Evolutionary conservation across 768 basidiomycete species (phyloP), one percentile per base, ranked within the genome.

Genomic region (Lentinula sp.): DNA sequence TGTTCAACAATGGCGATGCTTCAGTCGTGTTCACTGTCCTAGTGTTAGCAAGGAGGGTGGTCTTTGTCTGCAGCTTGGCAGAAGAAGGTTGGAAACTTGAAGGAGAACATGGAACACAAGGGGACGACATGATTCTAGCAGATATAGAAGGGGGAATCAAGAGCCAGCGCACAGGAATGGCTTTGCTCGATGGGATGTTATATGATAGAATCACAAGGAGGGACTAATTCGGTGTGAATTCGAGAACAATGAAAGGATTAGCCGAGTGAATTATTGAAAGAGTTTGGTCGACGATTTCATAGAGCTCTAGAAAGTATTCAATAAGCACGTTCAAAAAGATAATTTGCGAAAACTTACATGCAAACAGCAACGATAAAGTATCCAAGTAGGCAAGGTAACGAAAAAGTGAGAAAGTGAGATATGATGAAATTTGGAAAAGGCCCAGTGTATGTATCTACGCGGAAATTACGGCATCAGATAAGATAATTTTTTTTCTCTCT

Each of bases 41-140:
- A 9, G 59, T 16, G 37, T 51, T 52, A 15, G 18, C 32, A 60
- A 60, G n/a, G 59, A 52, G 50, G 4, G 59, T 60, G 39, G 50
- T 40, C 35, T 60, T 60, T 42, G 59, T 60, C 59, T 60, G 59
- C 59, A 28, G 35, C 59, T 40, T 37, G 59, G 59, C 39, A 60
- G 59, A 52, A 32, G 39, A 52, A 60, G 37, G 59, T 52, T 60
- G 59, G 59, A 39, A 13, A 13, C 37, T 39, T 39, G 58, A 15
- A 35, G 35, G 13, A 21, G 58, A 18, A 28, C n/a, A 37, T 18
- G 53, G 37, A 40, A 55, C 35, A 35, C 53, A 37, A 39, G 50
- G 8, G 28, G 35, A 7, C 52, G 52, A 53, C 52, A 53, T 53
- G 43, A 7, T 45, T n/a, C n/a, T 11, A 4, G 46, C 18, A 48